Base-by-base conservation (phyloP, 2,329 filamentous ascomycete genomes). In the Penicillium brevicompactum region DNA sequence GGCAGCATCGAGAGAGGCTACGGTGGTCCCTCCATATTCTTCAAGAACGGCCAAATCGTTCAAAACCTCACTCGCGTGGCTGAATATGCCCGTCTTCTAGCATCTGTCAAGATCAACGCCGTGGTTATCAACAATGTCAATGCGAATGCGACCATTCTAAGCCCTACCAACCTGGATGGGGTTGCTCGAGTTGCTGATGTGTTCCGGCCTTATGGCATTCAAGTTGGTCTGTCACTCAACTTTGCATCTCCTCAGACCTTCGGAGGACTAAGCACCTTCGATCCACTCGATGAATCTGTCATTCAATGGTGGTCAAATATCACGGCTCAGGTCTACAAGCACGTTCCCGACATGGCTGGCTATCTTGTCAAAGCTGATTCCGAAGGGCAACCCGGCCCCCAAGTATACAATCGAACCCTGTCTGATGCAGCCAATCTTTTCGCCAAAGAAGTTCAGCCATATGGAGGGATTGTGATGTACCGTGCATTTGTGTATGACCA, bases 101-200 rank as follows among this genome's bases (percentile, higher is more conserved):
- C 87, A 2, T 90, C 87, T 0, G 80, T 89, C 31, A 76, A 85
- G 13, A 72, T 90, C 61, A 90, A 90, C 59, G 87, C 79, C 0
- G 77, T 88, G 9, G 74, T 90, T 3, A 78, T 89, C 63, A 90
- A 90, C 74, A 90, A 90, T 55, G 87, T 90, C 65, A 90, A 90
- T 62, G 86, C 87, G 4, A 85, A 90, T 62, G 76, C 81, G 2
- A 78, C 76, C 0, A 73, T 87, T 0, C 74, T 90, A 9, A 84
- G 71, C 4, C 63, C 77, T 1, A 68, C 72, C 13, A 89, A 89
- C 60, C 77, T 89, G 50, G 78, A 83, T 10, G 87, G 87, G 0
- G 68, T 90, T 1, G 80, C 76, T 2, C 76, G 83, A 38, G 82
- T 90, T 38, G 87, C 87, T 1, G 83, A 89, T 63, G 78, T 77